Evolutionary conservation across 2,329 filamentous ascomycete species (phyloP).

Genomic region (Colletotrichum sojae): DNA sequence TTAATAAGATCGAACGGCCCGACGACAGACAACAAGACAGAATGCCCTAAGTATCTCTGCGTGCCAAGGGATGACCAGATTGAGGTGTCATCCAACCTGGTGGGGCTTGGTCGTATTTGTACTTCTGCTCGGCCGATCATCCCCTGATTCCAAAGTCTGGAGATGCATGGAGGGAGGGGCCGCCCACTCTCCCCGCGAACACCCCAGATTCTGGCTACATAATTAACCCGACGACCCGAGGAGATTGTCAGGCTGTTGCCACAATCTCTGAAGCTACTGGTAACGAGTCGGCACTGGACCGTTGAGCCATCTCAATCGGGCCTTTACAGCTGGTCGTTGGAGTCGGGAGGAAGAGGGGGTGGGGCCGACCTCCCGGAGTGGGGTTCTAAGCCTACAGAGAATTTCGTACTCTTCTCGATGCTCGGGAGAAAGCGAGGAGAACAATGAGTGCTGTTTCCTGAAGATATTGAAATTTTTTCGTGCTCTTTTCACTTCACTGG

Average conservation of each 20-base stretch:
- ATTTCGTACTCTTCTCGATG: no score
- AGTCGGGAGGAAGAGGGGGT: constrained; percentile 1
- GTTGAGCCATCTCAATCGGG: not conserved
- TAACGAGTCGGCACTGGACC: not conserved
- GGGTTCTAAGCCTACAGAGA: not conserved
- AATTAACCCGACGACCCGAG: constrained; percentile 31
- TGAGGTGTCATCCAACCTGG: constrained; percentile 24
- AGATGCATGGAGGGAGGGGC: constrained; percentile 6
- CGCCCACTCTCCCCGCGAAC: not conserved
- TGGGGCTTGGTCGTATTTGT: constrained; percentile 20
- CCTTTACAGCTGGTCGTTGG: not conserved
- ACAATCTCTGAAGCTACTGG: not conserved
- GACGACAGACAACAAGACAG: not conserved
- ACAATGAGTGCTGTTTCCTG: no score
- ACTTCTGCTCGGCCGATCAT: constrained; percentile 9
- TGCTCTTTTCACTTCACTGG: no score
- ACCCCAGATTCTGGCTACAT: constrained; percentile 27
- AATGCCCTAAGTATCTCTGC: not conserved
- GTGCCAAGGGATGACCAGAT: not conserved
- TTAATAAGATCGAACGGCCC: not conserved
- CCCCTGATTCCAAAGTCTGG: not conserved
- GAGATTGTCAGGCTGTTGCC: not conserved
- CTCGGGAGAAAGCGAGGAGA: no score
- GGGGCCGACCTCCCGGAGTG: not conserved
- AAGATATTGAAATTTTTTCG: no score